These are phyloP conservation scores for Rhodamnia rubescens DNA, from an alignment of 345 rosid genomes.

Conservation along the genomic window DNA sequence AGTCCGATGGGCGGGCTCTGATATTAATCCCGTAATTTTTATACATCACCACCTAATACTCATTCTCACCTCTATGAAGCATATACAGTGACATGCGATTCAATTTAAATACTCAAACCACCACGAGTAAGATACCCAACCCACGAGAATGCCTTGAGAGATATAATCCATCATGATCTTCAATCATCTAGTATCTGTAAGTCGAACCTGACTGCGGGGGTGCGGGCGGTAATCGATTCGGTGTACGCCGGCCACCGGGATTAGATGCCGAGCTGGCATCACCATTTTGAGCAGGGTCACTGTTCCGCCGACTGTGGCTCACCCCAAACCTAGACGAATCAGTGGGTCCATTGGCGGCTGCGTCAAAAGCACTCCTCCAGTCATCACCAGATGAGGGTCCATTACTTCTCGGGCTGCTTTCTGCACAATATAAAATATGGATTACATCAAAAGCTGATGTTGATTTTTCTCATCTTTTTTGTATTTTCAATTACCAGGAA, in stretches of 20 bases:
- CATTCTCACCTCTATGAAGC: background rate
- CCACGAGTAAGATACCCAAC: background rate
- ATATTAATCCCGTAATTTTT: background rate
- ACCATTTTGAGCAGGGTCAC: slow-evolving; percentile 65
- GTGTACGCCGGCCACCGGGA: slow-evolving; percentile 64
- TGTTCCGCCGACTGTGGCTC: slow-evolving; percentile 63
- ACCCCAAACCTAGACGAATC: slow-evolving; percentile 31
- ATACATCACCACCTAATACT: background rate
- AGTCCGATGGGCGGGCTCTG: background rate
- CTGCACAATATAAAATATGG: slow-evolving; percentile 18
- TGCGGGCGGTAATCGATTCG: slow-evolving; percentile 73
- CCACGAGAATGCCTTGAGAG: background rate
- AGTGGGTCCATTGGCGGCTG: slow-evolving; percentile 58
- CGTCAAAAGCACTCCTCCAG: slow-evolving; percentile 84
- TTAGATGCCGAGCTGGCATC: slow-evolving; percentile 41
- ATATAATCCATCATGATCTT: background rate
- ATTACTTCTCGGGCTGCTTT: slow-evolving; percentile 66
- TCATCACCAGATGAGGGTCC: slow-evolving; percentile 55
- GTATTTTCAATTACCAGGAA: background rate
- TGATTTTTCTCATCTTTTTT: background rate
- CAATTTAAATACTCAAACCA: background rate
- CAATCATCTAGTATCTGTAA: slow-evolving; percentile 20
- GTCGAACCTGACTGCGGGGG: slow-evolving; percentile 63
- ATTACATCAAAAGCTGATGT: background rate
- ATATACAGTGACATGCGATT: background rate